Base-by-base conservation (phyloP, 2,329 filamentous ascomycete species). In the Dothidotthia symphoricarpi region DNA sequence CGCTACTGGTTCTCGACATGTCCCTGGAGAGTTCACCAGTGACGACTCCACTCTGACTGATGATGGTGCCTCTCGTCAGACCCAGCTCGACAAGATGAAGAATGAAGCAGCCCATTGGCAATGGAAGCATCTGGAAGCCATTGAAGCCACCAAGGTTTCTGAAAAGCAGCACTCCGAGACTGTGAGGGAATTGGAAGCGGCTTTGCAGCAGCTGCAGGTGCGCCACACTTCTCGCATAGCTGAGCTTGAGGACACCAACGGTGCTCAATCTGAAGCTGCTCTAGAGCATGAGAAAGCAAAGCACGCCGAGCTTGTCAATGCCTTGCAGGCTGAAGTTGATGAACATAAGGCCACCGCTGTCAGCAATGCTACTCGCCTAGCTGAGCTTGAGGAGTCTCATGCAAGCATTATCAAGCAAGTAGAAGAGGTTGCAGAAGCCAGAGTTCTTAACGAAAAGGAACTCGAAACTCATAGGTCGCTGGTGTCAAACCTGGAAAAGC, bases 261-360 rank as follows among this genome's bases (percentile, higher is more conserved):
- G 56, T 31, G 48, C 47, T 11, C 49, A 60, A 32, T 53, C 57
- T 22, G 57, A 57, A 4, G 52, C 55, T 16, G 53, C 55, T 30
- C 52, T 73, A 6, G 66, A 71, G 28, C 55, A 68, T 36, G 70
- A 73, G 57, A 63, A 64, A 12, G 26, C 52, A 4, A 66, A 68
- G 48, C 70, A 73, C 16, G 73, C 81, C 42, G 73, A 77, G 25
- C 74, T 75, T 15, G 67, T 81, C 9, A 72, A 75, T 36, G 60
- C 70, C 15, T 69, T 96, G 28, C 85, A 86, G 46, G 75, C 70
- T 42, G 84, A 95, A 61, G 83, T 96, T 36, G 82, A 90, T 34
- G 82, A 88, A 59, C 89, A 95, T 69, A 90, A 86, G 69, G 71
- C 76, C 3, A 79, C 86, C 25, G 83, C 94, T 53, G 76, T 78